phyloP scores from a whole-genome alignment of 106 monocot species.

The Amphibolis antarctica region DNA sequence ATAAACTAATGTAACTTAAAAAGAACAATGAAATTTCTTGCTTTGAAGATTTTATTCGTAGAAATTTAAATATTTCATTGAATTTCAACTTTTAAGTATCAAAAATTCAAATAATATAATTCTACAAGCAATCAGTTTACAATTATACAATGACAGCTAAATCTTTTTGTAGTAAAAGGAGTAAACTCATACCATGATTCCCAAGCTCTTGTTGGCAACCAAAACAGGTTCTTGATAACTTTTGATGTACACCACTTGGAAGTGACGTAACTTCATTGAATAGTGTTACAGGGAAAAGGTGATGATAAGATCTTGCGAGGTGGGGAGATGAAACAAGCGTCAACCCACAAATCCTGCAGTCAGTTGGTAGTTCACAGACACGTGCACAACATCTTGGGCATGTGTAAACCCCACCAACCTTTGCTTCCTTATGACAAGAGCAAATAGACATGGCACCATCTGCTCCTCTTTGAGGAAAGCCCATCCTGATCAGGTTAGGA shows the following conservation, averaged over 20 bases:
- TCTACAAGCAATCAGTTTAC: too few relatives aligned
- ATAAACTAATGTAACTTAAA: too few relatives aligned
- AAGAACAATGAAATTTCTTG: too few relatives aligned
- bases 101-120: too few relatives aligned
- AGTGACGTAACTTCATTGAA: slow-evolving; percentile 51
- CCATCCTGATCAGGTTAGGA: slow-evolving; percentile 95
- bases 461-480: slow-evolving; percentile 94
- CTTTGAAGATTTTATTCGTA: too few relatives aligned
- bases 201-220: slow-evolving; percentile 76
- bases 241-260: slow-evolving; percentile 39
- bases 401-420: slow-evolving; percentile 84
- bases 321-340: slow-evolving; percentile 98
- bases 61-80: too few relatives aligned
- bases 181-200: slow-evolving; percentile 30
- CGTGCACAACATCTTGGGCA: slow-evolving; percentile 91
- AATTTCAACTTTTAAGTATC: too few relatives aligned
- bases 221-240: slow-evolving; percentile 54
- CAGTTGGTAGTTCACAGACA: slow-evolving; percentile 85
- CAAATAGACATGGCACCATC: slow-evolving; percentile 80
- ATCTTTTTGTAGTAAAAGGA: too few relatives aligned
- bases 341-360: slow-evolving; percentile 80
- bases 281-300: slow-evolving; percentile 85
- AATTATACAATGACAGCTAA: too few relatives aligned
- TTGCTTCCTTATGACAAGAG: slow-evolving; percentile 81
- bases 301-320: slow-evolving; percentile 94